Conservation (phyloP, 768 basidiomycete species). For the Pholiota microspora region DNA sequence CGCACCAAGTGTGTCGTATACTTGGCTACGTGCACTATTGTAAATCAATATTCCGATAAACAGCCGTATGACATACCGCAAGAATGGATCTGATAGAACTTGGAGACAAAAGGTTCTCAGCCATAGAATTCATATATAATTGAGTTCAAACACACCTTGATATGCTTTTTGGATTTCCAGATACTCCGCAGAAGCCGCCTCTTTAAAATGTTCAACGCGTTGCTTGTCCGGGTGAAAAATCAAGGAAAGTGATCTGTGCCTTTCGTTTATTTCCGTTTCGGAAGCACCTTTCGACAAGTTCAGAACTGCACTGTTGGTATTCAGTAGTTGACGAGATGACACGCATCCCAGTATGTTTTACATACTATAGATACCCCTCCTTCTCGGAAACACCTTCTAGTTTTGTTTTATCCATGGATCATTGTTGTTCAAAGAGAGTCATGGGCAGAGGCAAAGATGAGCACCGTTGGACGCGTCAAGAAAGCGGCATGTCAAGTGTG, state of each 20-base stretch:
- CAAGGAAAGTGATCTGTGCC: conserved; percentile 69
- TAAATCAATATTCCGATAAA: conserved; percentile 4
- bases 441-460: neutral
- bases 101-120: neutral
- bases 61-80: conserved; percentile 40
- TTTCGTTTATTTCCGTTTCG: conserved; percentile 68
- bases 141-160: conserved; percentile 47
- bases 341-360: neutral
- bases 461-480: neutral
- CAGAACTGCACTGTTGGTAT: conserved; percentile 53
- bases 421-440: neutral
- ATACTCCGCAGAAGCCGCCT: conserved; percentile 64
- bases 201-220: conserved; percentile 50
- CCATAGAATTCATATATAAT: neutral
- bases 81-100: conserved; percentile 74
- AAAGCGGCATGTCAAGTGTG: conserved; percentile 4
- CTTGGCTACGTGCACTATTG: conserved; percentile 49
- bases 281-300: conserved; percentile 68
- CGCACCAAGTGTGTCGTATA: conserved; percentile 74
- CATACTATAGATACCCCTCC: conserved; percentile 12
- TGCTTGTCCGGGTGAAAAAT: conserved; percentile 88
- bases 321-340: neutral
- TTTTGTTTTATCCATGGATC: conserved; percentile 3
- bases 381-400: neutral
- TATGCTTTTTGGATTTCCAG: conserved; percentile 82